Base-by-base conservation (phyloP, 2,329 filamentous ascomycete genomes). In the Microdochium paspali region DNA sequence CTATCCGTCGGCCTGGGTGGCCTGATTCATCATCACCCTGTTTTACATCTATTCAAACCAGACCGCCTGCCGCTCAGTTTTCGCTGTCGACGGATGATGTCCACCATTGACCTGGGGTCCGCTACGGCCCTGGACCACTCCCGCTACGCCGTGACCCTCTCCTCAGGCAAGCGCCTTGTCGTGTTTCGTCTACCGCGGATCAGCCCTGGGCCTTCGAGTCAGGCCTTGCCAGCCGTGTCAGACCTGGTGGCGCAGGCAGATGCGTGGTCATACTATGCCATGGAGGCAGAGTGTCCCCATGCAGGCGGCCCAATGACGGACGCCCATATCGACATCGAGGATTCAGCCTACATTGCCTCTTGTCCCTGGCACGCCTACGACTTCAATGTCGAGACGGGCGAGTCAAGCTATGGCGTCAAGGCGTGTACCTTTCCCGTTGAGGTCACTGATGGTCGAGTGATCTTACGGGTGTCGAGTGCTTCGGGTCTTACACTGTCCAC, bases 351-450 rank as follows among this genome's bases (percentile, higher is more conserved):
- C 50, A 56, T 72, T 23, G 68, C 64, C 18, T 71, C 69, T 2
- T 72, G 69, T 50, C 69, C 69, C 13, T 72, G 69, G 69, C 69
- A 72, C 55, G 69, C 69, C 2, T 72, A 72, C 52, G 69, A 72
- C 53, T 72, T 72, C 51, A 72, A 72, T 47, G 67, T 72, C 48
- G 68, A 72, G 56, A 72, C 69, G 1, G 69, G 69, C 47, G 66
- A 71, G 56, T 72, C 69, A 6, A 72, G 69, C 50, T 67, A 70
- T 18, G 69, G 69, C 10, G 62, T 72, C 50, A 70, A 69, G 55
- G 62, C 69, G 3, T 72, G 69, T 56, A 72, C 69, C 1, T 72
- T 69, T 45, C 67, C 68, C 1, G 60, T 72, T 39, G 54, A 63
- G 45, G 56, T 70, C 4, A 50, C 56, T 6, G 61, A 60, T 23